Evolutionary conservation across 2,329 filamentous ascomycete species (phyloP), one percentile per base, ranked within the genome.

Genomic region (Arachnomyces sp.): DNA sequence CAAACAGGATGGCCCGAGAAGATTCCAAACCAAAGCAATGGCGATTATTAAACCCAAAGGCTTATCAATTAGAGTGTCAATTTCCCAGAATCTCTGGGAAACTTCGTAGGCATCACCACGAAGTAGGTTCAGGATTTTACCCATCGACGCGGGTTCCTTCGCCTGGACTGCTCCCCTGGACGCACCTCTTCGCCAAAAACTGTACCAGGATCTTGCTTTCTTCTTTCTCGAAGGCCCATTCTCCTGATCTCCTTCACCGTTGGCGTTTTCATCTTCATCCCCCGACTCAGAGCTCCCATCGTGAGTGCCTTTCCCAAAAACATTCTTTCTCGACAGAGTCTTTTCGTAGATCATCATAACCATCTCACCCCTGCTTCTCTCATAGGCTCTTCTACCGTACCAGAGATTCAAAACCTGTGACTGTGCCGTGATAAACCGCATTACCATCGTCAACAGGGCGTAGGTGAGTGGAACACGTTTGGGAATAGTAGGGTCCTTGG

Each of bases 41-140:
- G 86, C 84, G 3, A 94, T 68, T 2, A 87, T 54, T n/a, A 90
- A 73, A 43, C 82, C 83, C 12, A 92, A 61, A 0, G 88, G 88
- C 45, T 83, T 84, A 2, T 81, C 81, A 31, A 93, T 66, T 2
- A 94, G 66, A n/a, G 71, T 70, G 2, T 83, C 74, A 38, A 92
- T 84, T 44, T 94, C 88, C 88, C 88, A 94, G 52, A 94, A 92
- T 32, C 84, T 49, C 43, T 62, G 60, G 12, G 58, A 59, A 5
- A 62, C 59, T 42, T 63, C 58, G 29, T 65, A 61, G 7, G 59
- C 60, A 45, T 63, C 63, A 5, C 72, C 72, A 29, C 86, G 80
- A 70, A 94, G 84, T 2, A 94, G 64, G 52, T 94, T 94, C 45
- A 94, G 74, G 38, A 94, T 92, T 56, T 94, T 94, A 6, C 88